Percentiles rank a stretch among this genome's conserved stretches.
Evolutionary conservation across 805 yeast genomes (phyloP).

Genomic region (Ogataea degrootiae): DNA sequence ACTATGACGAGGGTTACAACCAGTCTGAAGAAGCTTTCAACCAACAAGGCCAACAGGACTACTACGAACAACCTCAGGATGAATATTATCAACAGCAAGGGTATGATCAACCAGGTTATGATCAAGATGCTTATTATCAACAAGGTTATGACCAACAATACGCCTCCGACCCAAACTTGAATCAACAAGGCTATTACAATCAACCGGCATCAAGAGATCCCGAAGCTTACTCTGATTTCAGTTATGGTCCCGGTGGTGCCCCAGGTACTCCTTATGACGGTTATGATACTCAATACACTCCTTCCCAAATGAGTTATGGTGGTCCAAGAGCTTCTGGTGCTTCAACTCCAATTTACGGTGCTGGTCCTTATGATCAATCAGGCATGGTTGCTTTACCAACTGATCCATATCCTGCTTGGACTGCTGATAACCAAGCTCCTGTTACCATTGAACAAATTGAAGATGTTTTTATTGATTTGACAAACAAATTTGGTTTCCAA

Average conservation of each 20-base stretch:
- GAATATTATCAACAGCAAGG: constrained; percentile 16
- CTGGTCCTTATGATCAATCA: constrained; percentile 35
- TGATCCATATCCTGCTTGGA: constrained; percentile 99
- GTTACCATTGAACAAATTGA: constrained; percentile 80
- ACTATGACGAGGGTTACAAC: constrained; percentile 26
- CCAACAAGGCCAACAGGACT: constrained; percentile 25
- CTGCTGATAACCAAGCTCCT: constrained; percentile 91
- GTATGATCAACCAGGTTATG: constrained; percentile 36
- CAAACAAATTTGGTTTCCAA: constrained; percentile 85
- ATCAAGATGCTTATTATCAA: constrained; percentile 30
- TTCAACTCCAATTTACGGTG: constrained; percentile 73
- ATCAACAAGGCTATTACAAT: constrained; percentile 47
- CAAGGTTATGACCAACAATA: constrained; percentile 52
- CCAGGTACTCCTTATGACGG: constrained; percentile 65
- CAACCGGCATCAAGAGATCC: constrained; percentile 48
- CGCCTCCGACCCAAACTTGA: constrained; percentile 26
- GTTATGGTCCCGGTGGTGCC: constrained; percentile 55
- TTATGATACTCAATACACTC: constrained; percentile 54
- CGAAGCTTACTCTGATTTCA: constrained; percentile 57
- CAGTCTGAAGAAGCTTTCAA: constrained; percentile 20
- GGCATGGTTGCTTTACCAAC: constrained; percentile 66
- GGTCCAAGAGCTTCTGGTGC: constrained; percentile 89
- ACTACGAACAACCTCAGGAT: constrained; percentile 15
- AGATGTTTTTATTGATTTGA: constrained; percentile 77
- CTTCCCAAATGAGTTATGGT: constrained; percentile 84